A percentile compares a stretch with the other conserved stretches of the same genome.
phyloP scores from a whole-genome alignment of 768 basidiomycete genomes.

The Auricularia auricula-judae region DNA sequence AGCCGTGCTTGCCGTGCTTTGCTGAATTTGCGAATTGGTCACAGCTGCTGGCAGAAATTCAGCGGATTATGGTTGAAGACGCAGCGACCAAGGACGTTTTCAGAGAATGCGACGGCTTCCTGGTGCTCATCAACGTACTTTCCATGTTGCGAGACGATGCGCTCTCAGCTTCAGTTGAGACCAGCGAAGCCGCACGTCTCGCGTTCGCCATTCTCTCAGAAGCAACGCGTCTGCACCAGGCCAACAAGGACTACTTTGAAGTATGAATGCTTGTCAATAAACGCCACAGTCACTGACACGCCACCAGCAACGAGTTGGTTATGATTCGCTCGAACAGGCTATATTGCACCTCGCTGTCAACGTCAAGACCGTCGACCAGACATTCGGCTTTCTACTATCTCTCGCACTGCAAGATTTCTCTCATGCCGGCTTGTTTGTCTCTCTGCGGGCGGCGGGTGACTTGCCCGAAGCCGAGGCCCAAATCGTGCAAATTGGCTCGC shows the following conservation, averaged over 20 bases:
- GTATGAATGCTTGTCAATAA: constrained; percentile 27
- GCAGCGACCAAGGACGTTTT: constrained; percentile 60
- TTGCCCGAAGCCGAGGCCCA: constrained; percentile 8
- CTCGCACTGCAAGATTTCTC: constrained; percentile 58
- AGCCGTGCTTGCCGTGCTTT: neutral
- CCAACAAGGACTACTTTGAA: constrained; percentile 56
- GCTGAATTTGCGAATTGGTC: neutral
- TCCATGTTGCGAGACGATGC: constrained; percentile 34
- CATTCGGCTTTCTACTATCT: constrained; percentile 56
- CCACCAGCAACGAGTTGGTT: constrained; percentile 47
- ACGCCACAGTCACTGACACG: constrained; percentile 1
- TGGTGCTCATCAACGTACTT: constrained; percentile 61
- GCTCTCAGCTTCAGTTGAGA: constrained; percentile 19
- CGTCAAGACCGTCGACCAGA: constrained; percentile 36
- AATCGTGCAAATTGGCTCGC: constrained; percentile 29
- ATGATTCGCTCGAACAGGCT: constrained; percentile 49
- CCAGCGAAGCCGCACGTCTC: constrained; percentile 44
- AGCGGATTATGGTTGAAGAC: constrained; percentile 56
- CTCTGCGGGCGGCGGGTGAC: constrained; percentile 19
- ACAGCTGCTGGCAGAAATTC: constrained; percentile 57
- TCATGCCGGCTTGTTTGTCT: constrained; percentile 41
- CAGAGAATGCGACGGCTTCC: constrained; percentile 72
- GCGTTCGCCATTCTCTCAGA: constrained; percentile 56
- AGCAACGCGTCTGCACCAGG: constrained; percentile 42
- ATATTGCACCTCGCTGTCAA: constrained; percentile 41